A percentile compares a stretch with the other conserved stretches of the same genome.
Conservation (phyloP, 306 rosid genomes). For the Bauhinia variegata region DNA sequence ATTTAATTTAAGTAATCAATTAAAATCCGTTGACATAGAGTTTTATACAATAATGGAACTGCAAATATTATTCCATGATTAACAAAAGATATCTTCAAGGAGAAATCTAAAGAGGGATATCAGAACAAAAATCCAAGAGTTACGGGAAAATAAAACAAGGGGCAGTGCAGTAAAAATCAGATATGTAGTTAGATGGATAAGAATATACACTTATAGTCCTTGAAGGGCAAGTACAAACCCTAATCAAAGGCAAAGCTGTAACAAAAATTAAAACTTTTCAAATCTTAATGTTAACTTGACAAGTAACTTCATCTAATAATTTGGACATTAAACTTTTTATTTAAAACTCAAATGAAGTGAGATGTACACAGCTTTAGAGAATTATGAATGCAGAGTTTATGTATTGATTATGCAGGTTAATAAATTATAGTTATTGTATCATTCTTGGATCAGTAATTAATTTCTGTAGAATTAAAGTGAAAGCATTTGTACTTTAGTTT, state of each 20-base stretch:
- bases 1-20: too few relatives aligned
- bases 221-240: slow-evolving; percentile 43
- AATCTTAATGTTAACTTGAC: too few relatives aligned
- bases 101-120: not conserved
- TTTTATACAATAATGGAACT: too few relatives aligned
- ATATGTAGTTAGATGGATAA: slow-evolving; percentile 41
- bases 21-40: too few relatives aligned
- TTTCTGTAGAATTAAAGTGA: slow-evolving; percentile 9
- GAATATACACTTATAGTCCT: slow-evolving; percentile 47
- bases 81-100: not conserved
- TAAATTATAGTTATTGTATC: slow-evolving; percentile 6
- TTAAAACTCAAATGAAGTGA: too few relatives aligned
- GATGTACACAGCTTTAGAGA: too few relatives aligned
- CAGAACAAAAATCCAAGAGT: not conserved
- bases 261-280: slow-evolving; percentile 18
- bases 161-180: slow-evolving; percentile 17
- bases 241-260: slow-evolving; percentile 39
- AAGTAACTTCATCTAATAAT: too few relatives aligned
- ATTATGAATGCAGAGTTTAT: too few relatives aligned
- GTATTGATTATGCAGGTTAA: slow-evolving; percentile 9
- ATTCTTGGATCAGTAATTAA: slow-evolving; percentile 29
- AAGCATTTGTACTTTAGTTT: slow-evolving; percentile 22
- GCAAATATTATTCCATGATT: too few relatives aligned
- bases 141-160: not conserved
- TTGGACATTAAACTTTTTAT: too few relatives aligned